phyloP scores from a whole-genome alignment of 495 filamentous ascomycete species.

The Xylaria scruposa region DNA sequence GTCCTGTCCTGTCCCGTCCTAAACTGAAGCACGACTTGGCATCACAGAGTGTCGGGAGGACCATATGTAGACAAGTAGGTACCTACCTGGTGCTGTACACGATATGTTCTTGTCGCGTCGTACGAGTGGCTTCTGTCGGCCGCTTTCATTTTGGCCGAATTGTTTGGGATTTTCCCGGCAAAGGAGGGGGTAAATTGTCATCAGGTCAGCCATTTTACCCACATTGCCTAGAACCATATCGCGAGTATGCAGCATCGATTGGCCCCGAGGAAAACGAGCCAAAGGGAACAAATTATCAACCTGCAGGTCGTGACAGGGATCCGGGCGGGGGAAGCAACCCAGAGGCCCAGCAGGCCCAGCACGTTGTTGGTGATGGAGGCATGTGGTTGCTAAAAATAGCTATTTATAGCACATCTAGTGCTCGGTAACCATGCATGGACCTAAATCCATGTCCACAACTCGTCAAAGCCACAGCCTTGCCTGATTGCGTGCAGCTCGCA shows the following conservation, averaged over 20 bases:
- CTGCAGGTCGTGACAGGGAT: conserved; percentile 6
- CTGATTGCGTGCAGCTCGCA: conserved; percentile 24
- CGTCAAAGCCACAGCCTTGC: conserved; percentile 29
- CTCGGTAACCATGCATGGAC: conserved; percentile 36
- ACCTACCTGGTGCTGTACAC: background rate
- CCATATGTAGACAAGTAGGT: background rate
- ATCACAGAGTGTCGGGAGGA: background rate
- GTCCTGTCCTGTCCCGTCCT: background rate
- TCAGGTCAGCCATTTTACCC: conserved; percentile 24
- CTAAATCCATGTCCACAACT: conserved; percentile 16
- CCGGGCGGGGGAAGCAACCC: conserved; percentile 13
- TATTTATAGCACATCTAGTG: conserved; percentile 41
- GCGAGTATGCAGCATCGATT: background rate
- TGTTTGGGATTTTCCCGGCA: conserved; percentile 27
- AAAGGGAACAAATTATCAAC: conserved; percentile 11
- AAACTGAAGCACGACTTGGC: conserved; percentile 3
- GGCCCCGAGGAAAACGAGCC: background rate
- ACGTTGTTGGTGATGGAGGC: conserved; percentile 24
- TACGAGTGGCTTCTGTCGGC: conserved; percentile 25
- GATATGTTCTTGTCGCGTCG: conserved; percentile 5
- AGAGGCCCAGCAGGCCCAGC: conserved; percentile 6
- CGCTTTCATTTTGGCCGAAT: conserved; percentile 28
- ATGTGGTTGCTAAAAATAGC: conserved; percentile 43
- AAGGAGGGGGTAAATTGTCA: conserved; percentile 23
- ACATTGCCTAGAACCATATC: conserved; percentile 6